Percentiles rank a stretch among this genome's conserved stretches.
Evolutionary conservation across 768 basidiomycete genomes (phyloP).

Genomic region (Sporobolomyces phaffii): DNA sequence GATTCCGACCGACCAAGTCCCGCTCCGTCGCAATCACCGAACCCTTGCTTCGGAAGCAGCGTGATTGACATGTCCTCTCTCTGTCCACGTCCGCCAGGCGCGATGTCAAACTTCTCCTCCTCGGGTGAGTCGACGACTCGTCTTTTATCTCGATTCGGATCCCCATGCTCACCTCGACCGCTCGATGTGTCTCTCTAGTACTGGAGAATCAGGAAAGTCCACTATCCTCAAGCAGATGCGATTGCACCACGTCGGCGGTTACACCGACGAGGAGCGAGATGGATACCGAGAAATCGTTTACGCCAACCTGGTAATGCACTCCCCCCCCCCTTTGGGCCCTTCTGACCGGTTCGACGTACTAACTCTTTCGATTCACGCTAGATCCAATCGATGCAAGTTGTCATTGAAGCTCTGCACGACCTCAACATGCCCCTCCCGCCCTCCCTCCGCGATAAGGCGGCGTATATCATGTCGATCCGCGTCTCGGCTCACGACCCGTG

Average conservation of each 20-base stretch:
- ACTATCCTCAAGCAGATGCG: constrained; percentile 98
- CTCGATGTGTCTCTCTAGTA: background rate
- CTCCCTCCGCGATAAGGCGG: constrained; percentile 68
- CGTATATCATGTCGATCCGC: constrained; percentile 38
- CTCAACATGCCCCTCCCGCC: constrained; percentile 64
- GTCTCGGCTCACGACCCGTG: constrained; percentile 40
- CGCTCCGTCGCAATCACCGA: no score
- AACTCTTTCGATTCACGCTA: background rate
- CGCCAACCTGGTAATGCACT: constrained; percentile 61
- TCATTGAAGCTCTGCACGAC: constrained; percentile 77
- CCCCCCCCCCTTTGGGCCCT: no score
- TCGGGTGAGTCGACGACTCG: constrained; percentile 21
- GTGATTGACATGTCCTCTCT: background rate
- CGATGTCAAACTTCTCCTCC: constrained; percentile 35
- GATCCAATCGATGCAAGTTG: constrained; percentile 86
- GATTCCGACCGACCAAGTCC: no score
- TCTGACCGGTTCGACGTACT: no score
- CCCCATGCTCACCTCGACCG: no score
- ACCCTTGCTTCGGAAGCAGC: no score
- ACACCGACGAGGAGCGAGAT: constrained; percentile 81
- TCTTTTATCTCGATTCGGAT: background rate
- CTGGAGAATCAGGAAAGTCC: constrained; percentile 52
- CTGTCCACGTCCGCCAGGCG: constrained; percentile 30
- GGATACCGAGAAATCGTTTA: constrained; percentile 94
- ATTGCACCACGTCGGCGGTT: constrained; percentile 72